Percentiles rank a stretch among this genome's conserved stretches.
These are phyloP conservation scores for Euphorbia lathyris DNA, from an alignment of 345 rosid genomes.

Conservation along the genomic window DNA sequence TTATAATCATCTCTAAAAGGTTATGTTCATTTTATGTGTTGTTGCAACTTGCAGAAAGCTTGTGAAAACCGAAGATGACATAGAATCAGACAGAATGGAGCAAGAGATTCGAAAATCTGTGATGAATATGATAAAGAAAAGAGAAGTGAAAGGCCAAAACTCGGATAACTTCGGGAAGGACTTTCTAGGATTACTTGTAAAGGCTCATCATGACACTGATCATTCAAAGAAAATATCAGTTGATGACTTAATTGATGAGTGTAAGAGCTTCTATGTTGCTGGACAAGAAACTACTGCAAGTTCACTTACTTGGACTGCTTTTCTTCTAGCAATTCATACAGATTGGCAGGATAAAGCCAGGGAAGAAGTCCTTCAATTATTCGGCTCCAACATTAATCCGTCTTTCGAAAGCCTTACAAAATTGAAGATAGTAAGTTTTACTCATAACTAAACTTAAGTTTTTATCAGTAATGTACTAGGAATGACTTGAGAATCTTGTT, in stretches of 20 bases:
- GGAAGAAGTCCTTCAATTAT: slow-evolving; percentile 11
- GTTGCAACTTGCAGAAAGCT: slow-evolving; percentile 10
- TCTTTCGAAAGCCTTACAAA: slow-evolving; percentile 2
- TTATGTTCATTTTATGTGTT: background rate
- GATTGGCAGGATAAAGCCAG: slow-evolving; percentile 26
- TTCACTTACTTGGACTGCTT: slow-evolving; percentile 17
- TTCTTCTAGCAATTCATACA: slow-evolving; percentile 17
- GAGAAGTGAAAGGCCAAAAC: slow-evolving; percentile 3
- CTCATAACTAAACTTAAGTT: background rate
- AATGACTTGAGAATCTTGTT: too few relatives aligned
- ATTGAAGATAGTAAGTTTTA: slow-evolving; percentile 16
- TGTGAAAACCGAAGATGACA: slow-evolving; percentile 13
- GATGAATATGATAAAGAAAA: slow-evolving; percentile 19
- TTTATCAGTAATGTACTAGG: too few relatives aligned
- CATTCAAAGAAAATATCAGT: slow-evolving; percentile 8
- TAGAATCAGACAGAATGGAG: slow-evolving; percentile 14
- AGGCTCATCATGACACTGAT: slow-evolving; percentile 10
- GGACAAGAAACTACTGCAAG: slow-evolving; percentile 25
- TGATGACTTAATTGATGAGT: slow-evolving; percentile 22
- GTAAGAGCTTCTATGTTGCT: slow-evolving; percentile 19
- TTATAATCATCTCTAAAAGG: too few relatives aligned
- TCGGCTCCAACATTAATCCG: slow-evolving; percentile 14
- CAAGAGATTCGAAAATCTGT: slow-evolving; percentile 8
- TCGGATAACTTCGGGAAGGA: slow-evolving; percentile 10
- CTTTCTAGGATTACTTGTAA: slow-evolving; percentile 20